Evolutionary conservation across 768 basidiomycete genomes (phyloP).

Genomic region (Auricularia sp.): DNA sequence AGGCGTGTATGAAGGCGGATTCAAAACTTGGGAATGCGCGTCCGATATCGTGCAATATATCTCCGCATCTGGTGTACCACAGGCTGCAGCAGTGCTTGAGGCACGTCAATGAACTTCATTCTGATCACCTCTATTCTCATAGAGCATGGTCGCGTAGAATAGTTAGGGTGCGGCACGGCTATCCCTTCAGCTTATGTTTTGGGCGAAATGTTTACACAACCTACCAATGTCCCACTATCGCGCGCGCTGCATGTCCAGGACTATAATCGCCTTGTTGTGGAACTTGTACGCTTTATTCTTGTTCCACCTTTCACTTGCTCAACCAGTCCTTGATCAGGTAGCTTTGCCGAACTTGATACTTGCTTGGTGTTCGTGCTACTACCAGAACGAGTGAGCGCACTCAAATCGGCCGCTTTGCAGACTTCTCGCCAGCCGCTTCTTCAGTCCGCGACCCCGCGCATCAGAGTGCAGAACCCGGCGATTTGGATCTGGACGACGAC

Average conservation of each 20-base stretch:
- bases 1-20: conserved; percentile 87
- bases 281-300: conserved; percentile 35
- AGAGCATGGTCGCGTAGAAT: not conserved
- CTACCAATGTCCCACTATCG: conserved; percentile 4
- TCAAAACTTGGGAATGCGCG: conserved; percentile 98
- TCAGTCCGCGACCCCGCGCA: not conserved
- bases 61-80: conserved; percentile 21
- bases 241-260: conserved; percentile 71
- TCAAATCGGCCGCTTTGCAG: not conserved
- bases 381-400: not conserved
- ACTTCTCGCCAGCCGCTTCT: not conserved
- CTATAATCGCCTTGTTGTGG: conserved; percentile 75
- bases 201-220: conserved; percentile 39
- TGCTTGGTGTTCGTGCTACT: conserved; percentile 59
- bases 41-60: conserved; percentile 73
- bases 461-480: conserved; percentile 28
- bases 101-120: conserved; percentile 28
- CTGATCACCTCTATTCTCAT: conserved; percentile 1
- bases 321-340: conserved; percentile 11
- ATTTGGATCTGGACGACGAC: conserved; percentile 54
- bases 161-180: conserved; percentile 93
- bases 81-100: conserved; percentile 60
- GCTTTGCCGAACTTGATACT: conserved; percentile 72
- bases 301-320: not conserved
- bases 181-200: conserved; percentile 73